Evolutionary conservation across 345 rosid species (phyloP).

Genomic region (Brassica rapa): DNA sequence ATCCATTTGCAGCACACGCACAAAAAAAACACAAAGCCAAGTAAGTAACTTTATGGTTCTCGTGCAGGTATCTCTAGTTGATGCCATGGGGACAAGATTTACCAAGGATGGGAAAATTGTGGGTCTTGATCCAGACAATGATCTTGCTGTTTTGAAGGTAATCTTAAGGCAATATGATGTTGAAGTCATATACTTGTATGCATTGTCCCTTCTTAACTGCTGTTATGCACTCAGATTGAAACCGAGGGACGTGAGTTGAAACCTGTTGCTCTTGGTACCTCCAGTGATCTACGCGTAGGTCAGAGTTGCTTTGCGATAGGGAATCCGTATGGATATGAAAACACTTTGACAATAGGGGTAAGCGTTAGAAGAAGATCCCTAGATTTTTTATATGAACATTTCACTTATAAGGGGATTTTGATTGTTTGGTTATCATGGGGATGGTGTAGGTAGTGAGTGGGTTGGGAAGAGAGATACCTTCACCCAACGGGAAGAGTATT

Average conservation of each 20-base stretch:
- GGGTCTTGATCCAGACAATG: conserved; percentile 78
- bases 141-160: conserved; percentile 85
- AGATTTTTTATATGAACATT: not conserved
- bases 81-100: conserved; percentile 65
- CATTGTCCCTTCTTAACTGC: not conserved
- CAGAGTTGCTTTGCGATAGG: conserved; percentile 91
- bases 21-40: not conserved
- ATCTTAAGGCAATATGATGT: not conserved
- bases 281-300: conserved; percentile 69
- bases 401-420: not conserved
- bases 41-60: too few species aligned
- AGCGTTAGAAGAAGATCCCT: conserved; percentile 12
- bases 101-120: conserved; percentile 62
- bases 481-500: conserved; percentile 80
- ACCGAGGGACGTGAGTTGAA: conserved; percentile 62
- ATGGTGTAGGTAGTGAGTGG: conserved; percentile 80
- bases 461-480: conserved; percentile 83
- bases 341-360: conserved; percentile 96
- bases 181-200: not conserved
- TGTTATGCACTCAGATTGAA: conserved; percentile 52
- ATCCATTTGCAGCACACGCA: not conserved
- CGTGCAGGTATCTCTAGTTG: conserved; percentile 63
- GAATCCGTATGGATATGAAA: conserved; percentile 85
- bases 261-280: conserved; percentile 75
- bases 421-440: not conserved